Conservation (phyloP, 805 yeast genomes). For the Maudiozyma turicensis region DNA sequence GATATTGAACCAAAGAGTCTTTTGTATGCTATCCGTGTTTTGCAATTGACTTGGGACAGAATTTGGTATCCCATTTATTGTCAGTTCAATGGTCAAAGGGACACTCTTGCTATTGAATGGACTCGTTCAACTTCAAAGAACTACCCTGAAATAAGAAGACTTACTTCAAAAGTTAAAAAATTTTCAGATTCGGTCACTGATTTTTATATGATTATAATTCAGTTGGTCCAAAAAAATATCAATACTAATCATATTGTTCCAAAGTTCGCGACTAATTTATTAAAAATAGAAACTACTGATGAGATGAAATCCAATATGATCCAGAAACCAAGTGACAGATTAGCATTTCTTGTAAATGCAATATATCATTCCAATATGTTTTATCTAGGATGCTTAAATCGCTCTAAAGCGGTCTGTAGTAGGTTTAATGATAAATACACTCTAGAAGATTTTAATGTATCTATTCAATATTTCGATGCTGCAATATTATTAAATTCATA, state of each 20-base stretch:
- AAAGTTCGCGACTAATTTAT: slow-evolving; percentile 3
- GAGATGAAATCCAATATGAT: not conserved
- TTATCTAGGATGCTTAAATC: slow-evolving; percentile 47
- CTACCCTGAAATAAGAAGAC: slow-evolving; percentile 47
- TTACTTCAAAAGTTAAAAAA: slow-evolving; percentile 43
- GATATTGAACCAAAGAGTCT: not conserved
- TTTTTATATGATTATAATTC: slow-evolving; percentile 39
- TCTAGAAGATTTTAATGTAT: slow-evolving; percentile 35
- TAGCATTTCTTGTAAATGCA: not conserved
- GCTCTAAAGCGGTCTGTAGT: slow-evolving; percentile 45
- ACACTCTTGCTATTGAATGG: too few relatives aligned
- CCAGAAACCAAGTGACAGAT: not conserved
- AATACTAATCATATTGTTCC: slow-evolving; percentile 10
- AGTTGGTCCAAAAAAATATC: slow-evolving; percentile 5
- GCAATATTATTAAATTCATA: slow-evolving; percentile 56
- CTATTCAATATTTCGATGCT: slow-evolving; percentile 39
- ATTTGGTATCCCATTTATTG: slow-evolving; percentile 49
- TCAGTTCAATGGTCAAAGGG: slow-evolving; percentile 32
- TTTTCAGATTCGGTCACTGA: slow-evolving; percentile 37
- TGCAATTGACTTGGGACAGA: slow-evolving; percentile 44
- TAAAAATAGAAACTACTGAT: not conserved
- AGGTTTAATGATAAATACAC: slow-evolving; percentile 31
- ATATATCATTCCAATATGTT: slow-evolving; percentile 26
- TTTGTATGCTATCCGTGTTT: too few relatives aligned
- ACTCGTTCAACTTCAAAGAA: too few relatives aligned